phyloP scores from a whole-genome alignment of 1,284 basidiomycete genomes.

The Mycosarcoma mackinlayi region DNA sequence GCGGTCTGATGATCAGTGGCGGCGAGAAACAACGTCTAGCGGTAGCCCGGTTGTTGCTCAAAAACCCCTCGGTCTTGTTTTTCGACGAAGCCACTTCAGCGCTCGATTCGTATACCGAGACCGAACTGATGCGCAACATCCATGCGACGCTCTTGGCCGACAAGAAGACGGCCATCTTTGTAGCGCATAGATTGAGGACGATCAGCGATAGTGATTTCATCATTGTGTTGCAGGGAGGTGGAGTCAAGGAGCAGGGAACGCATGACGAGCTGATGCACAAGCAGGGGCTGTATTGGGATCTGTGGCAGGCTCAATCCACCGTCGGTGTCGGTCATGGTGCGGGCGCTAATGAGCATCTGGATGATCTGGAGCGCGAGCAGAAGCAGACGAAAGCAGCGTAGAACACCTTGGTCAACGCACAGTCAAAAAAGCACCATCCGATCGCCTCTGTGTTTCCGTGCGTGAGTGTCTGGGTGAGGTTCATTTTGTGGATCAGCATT shows the following conservation, averaged over 20 bases:
- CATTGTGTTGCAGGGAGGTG: conserved; percentile 60
- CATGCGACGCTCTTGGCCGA: conserved; percentile 81
- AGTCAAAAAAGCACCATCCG: neutral
- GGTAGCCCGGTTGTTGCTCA: conserved; percentile 89
- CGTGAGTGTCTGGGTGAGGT: neutral
- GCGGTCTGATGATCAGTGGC: conserved; percentile 96
- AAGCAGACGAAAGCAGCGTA: neutral
- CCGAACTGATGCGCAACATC: conserved; percentile 94
- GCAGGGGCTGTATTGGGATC: conserved; percentile 60
- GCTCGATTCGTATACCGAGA: conserved; percentile 91
- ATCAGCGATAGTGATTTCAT: conserved; percentile 78
- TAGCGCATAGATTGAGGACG: conserved; percentile 78
- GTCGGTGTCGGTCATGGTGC: conserved; percentile 53
- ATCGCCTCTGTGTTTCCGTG: no score
- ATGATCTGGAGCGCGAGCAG: conserved; percentile 27
- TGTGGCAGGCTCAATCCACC: conserved; percentile 59
- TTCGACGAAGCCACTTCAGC: conserved; percentile 99
- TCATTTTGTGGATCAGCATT: no score
- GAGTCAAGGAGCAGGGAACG: conserved; percentile 57
- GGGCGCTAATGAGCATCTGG: conserved; percentile 40
- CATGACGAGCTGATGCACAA: conserved; percentile 54
- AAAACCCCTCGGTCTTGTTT: conserved; percentile 93
- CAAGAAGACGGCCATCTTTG: conserved; percentile 88
- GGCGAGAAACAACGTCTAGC: conserved; percentile 97
- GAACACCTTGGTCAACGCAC: neutral